Conservation (phyloP, 2,329 filamentous ascomycete genomes). For the Colletotrichum australisinense region DNA sequence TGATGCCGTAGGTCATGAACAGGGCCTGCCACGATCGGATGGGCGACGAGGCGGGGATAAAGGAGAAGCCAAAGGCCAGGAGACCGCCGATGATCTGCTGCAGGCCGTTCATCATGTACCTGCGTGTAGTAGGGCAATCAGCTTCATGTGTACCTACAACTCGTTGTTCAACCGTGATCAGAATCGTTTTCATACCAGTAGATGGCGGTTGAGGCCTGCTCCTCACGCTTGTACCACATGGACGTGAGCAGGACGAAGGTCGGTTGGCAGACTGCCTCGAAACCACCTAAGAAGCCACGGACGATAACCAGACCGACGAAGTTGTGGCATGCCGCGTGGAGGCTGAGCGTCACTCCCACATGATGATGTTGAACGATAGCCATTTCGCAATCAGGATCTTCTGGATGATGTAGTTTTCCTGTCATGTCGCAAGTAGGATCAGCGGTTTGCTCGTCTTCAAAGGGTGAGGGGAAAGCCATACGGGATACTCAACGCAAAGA, state of each 20-base stretch:
- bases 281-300: constrained; percentile 55
- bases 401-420: constrained; percentile 45
- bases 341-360: constrained; percentile 53
- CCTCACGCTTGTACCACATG: constrained; percentile 49
- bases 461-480: constrained; percentile 38
- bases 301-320: constrained; percentile 53
- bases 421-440: background rate
- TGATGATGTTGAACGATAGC: constrained; percentile 51
- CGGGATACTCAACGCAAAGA: constrained; percentile 54
- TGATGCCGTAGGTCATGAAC: constrained; percentile 53
- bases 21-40: constrained; percentile 54
- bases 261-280: constrained; percentile 59
- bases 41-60: constrained; percentile 43
- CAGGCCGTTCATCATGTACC: constrained; percentile 50
- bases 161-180: background rate
- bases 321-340: constrained; percentile 48
- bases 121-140: constrained; percentile 7
- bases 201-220: constrained; percentile 45
- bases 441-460: background rate
- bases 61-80: constrained; percentile 49
- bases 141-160: too few species aligned
- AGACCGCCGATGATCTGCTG: constrained; percentile 52
- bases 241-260: constrained; percentile 54
- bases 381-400: constrained; percentile 52
- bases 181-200: constrained; percentile 20